These are phyloP conservation scores for Dalbergia cultrata DNA, from an alignment of 306 rosid genomes.

Conservation along the genomic window DNA sequence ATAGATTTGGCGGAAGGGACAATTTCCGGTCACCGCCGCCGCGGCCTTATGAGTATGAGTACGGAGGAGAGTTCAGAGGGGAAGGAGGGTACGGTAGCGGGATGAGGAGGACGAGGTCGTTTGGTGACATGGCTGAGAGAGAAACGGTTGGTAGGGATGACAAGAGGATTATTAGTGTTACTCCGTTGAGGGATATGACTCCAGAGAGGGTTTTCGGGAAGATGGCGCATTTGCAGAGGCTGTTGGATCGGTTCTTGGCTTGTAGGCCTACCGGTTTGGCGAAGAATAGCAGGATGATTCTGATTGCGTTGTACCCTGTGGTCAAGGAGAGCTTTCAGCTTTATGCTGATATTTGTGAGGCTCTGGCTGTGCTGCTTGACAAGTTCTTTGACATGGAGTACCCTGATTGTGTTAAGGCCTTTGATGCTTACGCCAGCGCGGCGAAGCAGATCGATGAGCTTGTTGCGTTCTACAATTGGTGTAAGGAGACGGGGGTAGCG, in stretches of 20 bases:
- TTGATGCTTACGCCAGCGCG: conserved; percentile 90
- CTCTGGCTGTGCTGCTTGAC: conserved; percentile 87
- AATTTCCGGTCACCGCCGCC: conserved; percentile 84
- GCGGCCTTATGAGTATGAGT: conserved; percentile 70
- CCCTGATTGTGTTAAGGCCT: conserved; percentile 90
- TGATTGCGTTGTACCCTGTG: conserved; percentile 84
- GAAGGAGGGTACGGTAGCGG: conserved; percentile 59
- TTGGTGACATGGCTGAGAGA: conserved; percentile 68
- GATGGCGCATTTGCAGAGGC: conserved; percentile 94
- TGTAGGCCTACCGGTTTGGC: conserved; percentile 96
- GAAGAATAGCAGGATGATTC: conserved; percentile 79
- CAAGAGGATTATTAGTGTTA: conserved; percentile 65
- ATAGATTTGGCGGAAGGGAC: conserved; percentile 68
- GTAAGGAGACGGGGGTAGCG: conserved; percentile 84
- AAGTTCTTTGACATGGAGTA: conserved; percentile 96
- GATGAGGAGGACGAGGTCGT: conserved; percentile 90
- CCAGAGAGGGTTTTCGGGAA: conserved; percentile 87
- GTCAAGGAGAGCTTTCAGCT: conserved; percentile 92
- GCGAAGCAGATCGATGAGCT: conserved; percentile 97
- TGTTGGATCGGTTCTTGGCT: conserved; percentile 86
- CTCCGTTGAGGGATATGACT: conserved; percentile 89
- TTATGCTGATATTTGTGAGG: conserved; percentile 93
- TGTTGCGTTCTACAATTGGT: conserved; percentile 73
- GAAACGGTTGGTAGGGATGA: conserved; percentile 65
- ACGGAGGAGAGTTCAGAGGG: conserved; percentile 58